These are phyloP conservation scores for Apostasia ramifera DNA, from an alignment of 106 monocot genomes.

Conservation along the genomic window DNA sequence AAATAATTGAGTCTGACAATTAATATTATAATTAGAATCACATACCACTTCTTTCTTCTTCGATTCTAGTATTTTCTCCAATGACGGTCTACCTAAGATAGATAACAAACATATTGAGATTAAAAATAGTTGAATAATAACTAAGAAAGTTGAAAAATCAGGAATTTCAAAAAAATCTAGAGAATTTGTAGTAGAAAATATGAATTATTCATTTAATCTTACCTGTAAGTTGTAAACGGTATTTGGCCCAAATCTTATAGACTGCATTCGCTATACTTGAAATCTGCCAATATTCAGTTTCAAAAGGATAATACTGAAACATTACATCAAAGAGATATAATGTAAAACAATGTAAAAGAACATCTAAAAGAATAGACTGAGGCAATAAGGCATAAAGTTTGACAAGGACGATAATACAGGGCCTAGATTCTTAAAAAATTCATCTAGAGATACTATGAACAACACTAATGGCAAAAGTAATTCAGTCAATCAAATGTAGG, in stretches of 20 bases:
- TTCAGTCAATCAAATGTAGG: too few species aligned
- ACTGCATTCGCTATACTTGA: conserved; percentile 50
- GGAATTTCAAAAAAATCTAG: neutral
- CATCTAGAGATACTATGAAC: too few species aligned
- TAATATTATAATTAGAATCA: neutral
- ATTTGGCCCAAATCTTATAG: conserved; percentile 77
- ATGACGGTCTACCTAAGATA: conserved; percentile 38
- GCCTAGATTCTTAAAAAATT: too few species aligned
- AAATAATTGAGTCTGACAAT: too few species aligned
- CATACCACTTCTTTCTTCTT: conserved; percentile 35
- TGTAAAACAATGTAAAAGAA: too few species aligned
- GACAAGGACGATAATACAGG: too few species aligned
- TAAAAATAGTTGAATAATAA: neutral
- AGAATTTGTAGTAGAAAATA: neutral
- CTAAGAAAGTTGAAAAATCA: neutral
- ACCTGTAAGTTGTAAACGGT: conserved; percentile 79
- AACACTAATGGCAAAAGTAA: too few species aligned
- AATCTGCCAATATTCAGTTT: conserved; percentile 24
- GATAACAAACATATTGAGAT: neutral
- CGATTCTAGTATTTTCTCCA: conserved; percentile 39
- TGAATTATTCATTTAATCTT: neutral
- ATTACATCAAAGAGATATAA: neutral
- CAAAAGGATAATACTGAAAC: neutral
- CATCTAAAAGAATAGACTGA: too few species aligned
- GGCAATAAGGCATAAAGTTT: too few species aligned